A percentile compares a stretch with the other conserved stretches of the same genome.
Evolutionary conservation across 140 eudicot genomes (phyloP).

Genomic region (Ambrosia hybrid): DNA sequence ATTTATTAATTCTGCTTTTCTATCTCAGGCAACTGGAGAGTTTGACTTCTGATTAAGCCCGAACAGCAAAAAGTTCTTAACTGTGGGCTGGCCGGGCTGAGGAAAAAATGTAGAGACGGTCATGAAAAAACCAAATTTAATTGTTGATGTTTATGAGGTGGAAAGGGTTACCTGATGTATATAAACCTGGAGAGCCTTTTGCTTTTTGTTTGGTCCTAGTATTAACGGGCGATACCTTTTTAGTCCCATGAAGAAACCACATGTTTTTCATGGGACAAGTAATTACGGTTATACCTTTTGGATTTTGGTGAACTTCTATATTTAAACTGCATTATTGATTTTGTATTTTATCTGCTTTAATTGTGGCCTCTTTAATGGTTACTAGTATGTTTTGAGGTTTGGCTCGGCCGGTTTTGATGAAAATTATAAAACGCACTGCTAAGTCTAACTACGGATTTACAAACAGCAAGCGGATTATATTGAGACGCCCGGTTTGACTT

Average conservation of each 20-base stretch:
- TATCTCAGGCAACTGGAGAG: constrained; percentile 72
- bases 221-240: constrained; percentile 40
- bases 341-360: constrained; percentile 6
- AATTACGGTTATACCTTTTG: constrained; percentile 29
- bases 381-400: too few species aligned
- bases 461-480: too few species aligned
- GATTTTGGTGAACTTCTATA: constrained; percentile 1
- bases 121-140: constrained; percentile 2
- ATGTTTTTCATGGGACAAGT: constrained; percentile 38
- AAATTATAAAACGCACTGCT: too few species aligned
- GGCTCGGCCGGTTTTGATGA: too few species aligned
- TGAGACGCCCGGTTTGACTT: too few species aligned
- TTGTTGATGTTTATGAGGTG: constrained; percentile 17
- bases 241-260: constrained; percentile 30
- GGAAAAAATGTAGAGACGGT: constrained; percentile 30
- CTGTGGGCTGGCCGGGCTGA: constrained; percentile 15
- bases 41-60: constrained; percentile 67
- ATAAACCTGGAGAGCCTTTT: constrained; percentile 52
- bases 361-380: background rate
- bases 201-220: constrained; percentile 46
- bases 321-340: constrained; percentile 33
- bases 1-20: background rate
- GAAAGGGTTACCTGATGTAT: constrained; percentile 38
- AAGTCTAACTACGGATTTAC: too few species aligned
- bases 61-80: background rate